These are phyloP conservation scores for Daldinia decipiens DNA, from an alignment of 495 filamentous ascomycete species.

Conservation along the genomic window DNA sequence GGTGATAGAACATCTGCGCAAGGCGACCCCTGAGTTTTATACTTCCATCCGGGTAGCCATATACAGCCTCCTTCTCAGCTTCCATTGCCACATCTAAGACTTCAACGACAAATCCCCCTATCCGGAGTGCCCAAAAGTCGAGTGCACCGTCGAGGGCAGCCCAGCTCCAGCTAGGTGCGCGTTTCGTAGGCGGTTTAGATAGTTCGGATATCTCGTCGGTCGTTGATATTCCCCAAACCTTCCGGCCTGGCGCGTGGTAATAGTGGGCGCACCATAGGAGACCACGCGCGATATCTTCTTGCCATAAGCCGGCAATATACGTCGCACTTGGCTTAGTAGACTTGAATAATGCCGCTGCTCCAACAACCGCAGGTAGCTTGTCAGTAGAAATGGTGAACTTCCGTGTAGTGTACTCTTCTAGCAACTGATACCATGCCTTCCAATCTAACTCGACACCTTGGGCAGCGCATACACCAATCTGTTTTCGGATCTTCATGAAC, in stretches of 20 bases:
- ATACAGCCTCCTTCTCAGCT: slow-evolving; percentile 15
- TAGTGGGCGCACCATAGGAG: slow-evolving; percentile 41
- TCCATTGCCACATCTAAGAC: slow-evolving; percentile 30
- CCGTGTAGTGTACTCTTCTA: slow-evolving; percentile 41
- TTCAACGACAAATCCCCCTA: slow-evolving; percentile 16
- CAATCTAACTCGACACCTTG: slow-evolving; percentile 19
- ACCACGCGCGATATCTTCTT: slow-evolving; percentile 38
- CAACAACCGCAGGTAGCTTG: slow-evolving; percentile 44
- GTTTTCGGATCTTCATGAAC: slow-evolving; percentile 28
- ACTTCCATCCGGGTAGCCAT: slow-evolving; percentile 8
- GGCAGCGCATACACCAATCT: slow-evolving; percentile 19
- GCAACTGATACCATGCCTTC: slow-evolving; percentile 36
- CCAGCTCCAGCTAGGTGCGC: slow-evolving; percentile 48
- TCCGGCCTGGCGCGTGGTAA: slow-evolving; percentile 28
- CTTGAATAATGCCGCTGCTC: slow-evolving; percentile 37
- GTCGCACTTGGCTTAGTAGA: slow-evolving; percentile 20
- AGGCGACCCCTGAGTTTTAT: slow-evolving; percentile 24
- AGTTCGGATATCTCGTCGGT: slow-evolving; percentile 18
- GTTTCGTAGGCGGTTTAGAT: slow-evolving; percentile 22
- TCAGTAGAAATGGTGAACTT: slow-evolving; percentile 36
- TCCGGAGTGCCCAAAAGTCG: slow-evolving; percentile 33
- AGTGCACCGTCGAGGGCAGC: slow-evolving; percentile 37
- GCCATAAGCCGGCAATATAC: slow-evolving; percentile 48
- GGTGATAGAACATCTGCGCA: slow-evolving; percentile 31
- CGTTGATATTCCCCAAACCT: slow-evolving; percentile 26